Percentiles rank a stretch among this genome's conserved stretches.
Conservation (phyloP, 345 rosid species). For the Boechera divaricarpa region DNA sequence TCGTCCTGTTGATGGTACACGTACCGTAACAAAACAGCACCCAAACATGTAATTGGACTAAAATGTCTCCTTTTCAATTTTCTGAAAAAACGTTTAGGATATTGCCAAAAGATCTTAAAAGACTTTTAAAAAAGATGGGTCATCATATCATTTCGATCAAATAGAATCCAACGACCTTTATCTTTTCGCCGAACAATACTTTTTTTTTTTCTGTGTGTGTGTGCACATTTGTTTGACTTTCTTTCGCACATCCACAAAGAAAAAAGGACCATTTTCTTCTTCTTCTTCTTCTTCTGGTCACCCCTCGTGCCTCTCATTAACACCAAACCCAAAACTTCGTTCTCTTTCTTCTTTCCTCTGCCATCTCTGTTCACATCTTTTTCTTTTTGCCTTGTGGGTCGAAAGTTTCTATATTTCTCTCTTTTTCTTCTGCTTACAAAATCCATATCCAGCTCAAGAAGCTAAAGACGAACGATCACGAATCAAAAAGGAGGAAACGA, state of each 20-base stretch:
- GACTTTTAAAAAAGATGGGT: background rate
- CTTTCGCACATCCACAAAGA: constrained; percentile 8
- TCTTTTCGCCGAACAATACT: constrained; percentile 32
- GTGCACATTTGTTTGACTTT: constrained; percentile 42
- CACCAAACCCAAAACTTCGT: constrained; percentile 30
- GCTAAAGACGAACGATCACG: constrained; percentile 18
- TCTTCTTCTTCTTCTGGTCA: constrained; percentile 16
- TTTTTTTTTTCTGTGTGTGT: background rate
- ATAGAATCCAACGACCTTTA: constrained; percentile 41
- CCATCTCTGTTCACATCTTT: constrained; percentile 39
- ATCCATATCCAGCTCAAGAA: constrained; percentile 27
- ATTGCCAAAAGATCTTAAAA: constrained; percentile 25
- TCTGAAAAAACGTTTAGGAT: background rate
- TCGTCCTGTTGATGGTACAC: constrained; percentile 5
- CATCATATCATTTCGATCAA: background rate
- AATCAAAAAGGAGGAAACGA: background rate
- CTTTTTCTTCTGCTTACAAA: background rate
- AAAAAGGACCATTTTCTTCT: constrained; percentile 22
- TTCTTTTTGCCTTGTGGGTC: background rate
- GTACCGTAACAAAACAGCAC: constrained; percentile 25
- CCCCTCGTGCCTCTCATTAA: constrained; percentile 37
- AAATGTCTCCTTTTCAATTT: background rate
- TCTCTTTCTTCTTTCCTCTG: constrained; percentile 28
- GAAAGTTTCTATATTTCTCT: constrained; percentile 21
- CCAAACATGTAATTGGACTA: constrained; percentile 26